phyloP scores from a whole-genome alignment of 2,329 filamentous ascomycete species.

The Pseudogymnoascus sp. region DNA sequence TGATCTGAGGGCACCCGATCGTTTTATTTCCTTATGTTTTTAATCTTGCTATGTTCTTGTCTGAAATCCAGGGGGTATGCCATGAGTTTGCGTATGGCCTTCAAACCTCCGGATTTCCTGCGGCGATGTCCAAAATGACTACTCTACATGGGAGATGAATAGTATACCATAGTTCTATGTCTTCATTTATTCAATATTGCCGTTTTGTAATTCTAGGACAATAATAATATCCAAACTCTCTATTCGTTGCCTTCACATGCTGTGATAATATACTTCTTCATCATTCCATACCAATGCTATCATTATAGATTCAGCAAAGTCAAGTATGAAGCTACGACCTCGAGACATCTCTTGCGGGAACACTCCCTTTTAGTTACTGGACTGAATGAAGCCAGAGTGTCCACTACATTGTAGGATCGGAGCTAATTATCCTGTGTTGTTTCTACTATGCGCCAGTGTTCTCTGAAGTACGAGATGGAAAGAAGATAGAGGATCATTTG shows the following conservation, averaged over 20 bases:
- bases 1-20: slow-evolving; percentile 30
- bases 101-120: neutral
- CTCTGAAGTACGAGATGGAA: neutral
- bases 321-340: neutral
- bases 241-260: neutral
- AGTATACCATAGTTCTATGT: neutral
- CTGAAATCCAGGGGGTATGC: neutral
- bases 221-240: neutral
- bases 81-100: neutral
- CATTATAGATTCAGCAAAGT: neutral
- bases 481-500: neutral
- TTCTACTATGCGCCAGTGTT: too few species aligned
- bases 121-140: neutral
- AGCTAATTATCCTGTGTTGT: neutral
- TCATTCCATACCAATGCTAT: neutral
- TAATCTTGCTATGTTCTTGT: neutral
- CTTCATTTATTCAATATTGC: too few species aligned
- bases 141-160: neutral
- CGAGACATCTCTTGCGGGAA: neutral
- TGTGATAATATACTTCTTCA: neutral
- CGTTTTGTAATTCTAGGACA: neutral
- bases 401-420: neutral
- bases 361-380: neutral
- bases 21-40: neutral
- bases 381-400: neutral